Percentiles rank a stretch among this genome's conserved stretches.
Conservation (phyloP, 2,329 filamentous ascomycete genomes). For the Phoma sp. region DNA sequence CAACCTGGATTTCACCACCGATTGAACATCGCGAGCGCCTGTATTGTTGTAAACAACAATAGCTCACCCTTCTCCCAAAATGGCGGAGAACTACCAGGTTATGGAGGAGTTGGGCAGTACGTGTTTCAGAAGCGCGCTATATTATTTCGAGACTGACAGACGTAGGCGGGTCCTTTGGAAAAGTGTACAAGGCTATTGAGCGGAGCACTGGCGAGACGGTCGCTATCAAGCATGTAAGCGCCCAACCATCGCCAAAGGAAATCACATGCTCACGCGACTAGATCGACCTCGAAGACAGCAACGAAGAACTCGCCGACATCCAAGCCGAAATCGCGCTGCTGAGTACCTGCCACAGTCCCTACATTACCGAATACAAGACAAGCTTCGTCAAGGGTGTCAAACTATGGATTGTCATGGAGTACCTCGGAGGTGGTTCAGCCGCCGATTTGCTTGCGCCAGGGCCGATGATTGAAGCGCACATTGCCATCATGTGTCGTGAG, state of each 20-base stretch:
- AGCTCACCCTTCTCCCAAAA: constrained; percentile 50
- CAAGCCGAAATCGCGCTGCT: constrained; percentile 96
- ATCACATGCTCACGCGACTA: constrained; percentile 49
- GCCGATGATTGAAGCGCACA: constrained; percentile 85
- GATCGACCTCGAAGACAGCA: constrained; percentile 98
- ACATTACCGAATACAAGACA: constrained; percentile 94
- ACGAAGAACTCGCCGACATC: constrained; percentile 97
- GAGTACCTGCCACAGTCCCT: constrained; percentile 91
- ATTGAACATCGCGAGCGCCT: constrained; percentile 23
- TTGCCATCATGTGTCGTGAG: constrained; percentile 93
- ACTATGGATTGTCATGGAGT: constrained; percentile 99
- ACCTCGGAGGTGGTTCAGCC: constrained; percentile 91
- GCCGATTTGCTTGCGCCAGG: constrained; percentile 92
- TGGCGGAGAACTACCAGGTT: constrained; percentile 90
- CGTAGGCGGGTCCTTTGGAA: constrained; percentile 89
- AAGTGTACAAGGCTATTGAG: constrained; percentile 96
- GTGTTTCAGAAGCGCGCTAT: constrained; percentile 41
- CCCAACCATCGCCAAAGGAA: neutral
- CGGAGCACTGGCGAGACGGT: constrained; percentile 89
- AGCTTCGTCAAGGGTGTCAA: constrained; percentile 97
- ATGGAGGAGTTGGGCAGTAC: constrained; percentile 94
- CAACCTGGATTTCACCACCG: constrained; percentile 30
- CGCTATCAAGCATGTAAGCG: constrained; percentile 90
- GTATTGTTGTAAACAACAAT: constrained; percentile 28
- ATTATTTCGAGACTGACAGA: constrained; percentile 23